Base-by-base conservation (phyloP, 208 protist genomes). In the Wallacemonas rigidus region DNA sequence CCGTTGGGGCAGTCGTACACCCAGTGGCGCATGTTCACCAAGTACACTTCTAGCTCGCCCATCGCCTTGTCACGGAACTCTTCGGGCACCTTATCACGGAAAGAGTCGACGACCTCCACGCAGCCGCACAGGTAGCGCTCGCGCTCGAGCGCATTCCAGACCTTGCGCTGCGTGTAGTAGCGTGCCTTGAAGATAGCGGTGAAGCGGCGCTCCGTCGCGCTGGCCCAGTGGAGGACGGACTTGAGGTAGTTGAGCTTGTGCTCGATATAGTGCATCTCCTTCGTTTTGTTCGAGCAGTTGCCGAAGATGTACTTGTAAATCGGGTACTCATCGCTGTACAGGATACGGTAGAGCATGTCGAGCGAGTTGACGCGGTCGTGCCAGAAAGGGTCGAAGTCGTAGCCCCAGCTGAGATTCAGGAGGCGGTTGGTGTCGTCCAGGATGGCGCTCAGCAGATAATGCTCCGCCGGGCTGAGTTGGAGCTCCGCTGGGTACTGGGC, bases 331-430 rank as follows among this genome's bases (percentile, higher is more conserved):
- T 88, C 67, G 45, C 69, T 51, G 80, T 97, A 97, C 51, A 97
- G 76, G 41, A 79, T 86, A 45, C 75, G 68, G 77, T 82, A 94
- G 39, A 95, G 80, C 69, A 82, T 81, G 44, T 86, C 74, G 65
- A 91, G 87, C n/a, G 86, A 90, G 63, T 80, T 74, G 45, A 95
- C 88, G 67, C 88, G 89, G 72, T 97, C 92, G 41, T 76, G 73
- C 92, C 92, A 97, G 82, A 94, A 97, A 15, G 90, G 79, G 78
- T 97, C 92, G 71, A 97, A 97, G 76, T 95, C 92, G 50, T 88
- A 88, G 55, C 86, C 89, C 92, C 92, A 97, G 79, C 75, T 81
- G 15, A 97, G 48, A 60, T 92, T 67, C 72, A 94, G 60, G 54
- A 97, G 80, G 14, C 90, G 88, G 14, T 88, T 76, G 38, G 89